Evolutionary conservation across 148 eudicot species (phyloP).

Genomic region (Amaranthus hypochondriacus): DNA sequence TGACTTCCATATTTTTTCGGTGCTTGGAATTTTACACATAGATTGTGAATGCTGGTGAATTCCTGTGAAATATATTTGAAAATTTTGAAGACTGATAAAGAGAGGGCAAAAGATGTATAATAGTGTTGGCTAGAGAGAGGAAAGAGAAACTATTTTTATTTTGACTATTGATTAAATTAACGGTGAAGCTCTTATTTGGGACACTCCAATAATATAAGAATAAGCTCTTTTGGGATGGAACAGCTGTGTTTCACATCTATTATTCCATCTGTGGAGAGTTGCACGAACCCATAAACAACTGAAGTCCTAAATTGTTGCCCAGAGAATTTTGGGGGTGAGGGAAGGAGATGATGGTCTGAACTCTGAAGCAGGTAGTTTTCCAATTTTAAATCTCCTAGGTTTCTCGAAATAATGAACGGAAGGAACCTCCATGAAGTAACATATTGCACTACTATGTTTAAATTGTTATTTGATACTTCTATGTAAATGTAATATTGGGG

Average conservation of each 20-base stretch:
- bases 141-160: neutral
- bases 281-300: neutral
- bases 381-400: neutral
- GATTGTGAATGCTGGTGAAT: neutral
- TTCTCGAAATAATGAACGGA: neutral
- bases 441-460: neutral
- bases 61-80: neutral
- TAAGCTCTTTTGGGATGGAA: neutral
- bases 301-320: neutral
- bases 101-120: neutral
- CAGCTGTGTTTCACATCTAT: neutral
- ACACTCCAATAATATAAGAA: neutral
- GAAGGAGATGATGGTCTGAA: neutral
- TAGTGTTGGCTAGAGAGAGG: neutral
- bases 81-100: neutral
- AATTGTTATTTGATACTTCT: neutral
- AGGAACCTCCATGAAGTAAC: neutral
- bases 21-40: neutral
- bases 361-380: neutral
- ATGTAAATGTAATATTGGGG: neutral
- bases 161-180: neutral
- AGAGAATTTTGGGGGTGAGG: neutral
- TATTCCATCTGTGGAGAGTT: neutral
- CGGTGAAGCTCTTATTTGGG: neutral
- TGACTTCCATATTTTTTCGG: neutral